Evolutionary conservation across 495 filamentous ascomycete species (phyloP).

Genomic region (Antarctomyces pellizariae): DNA sequence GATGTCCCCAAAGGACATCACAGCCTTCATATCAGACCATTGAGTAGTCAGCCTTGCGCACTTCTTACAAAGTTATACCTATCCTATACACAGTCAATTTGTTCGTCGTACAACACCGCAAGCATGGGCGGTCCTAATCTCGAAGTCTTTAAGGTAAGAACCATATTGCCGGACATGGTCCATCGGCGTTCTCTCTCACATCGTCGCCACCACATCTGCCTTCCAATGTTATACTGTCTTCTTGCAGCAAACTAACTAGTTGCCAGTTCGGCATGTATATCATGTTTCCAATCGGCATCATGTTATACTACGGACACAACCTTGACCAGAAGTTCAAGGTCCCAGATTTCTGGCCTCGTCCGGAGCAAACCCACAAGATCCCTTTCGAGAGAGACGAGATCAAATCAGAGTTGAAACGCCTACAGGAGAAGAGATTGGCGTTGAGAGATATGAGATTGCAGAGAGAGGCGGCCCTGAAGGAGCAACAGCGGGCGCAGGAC

Average conservation of each 20-base stretch:
- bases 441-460: constrained; percentile 34
- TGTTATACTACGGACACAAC: constrained; percentile 99
- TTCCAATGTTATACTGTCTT: not conserved
- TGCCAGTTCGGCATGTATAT: constrained; percentile 88
- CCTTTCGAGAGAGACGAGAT: constrained; percentile 82
- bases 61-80: too few species aligned
- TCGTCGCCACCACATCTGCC: constrained; percentile 3
- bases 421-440: constrained; percentile 37
- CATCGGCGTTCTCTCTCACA: constrained; percentile 1
- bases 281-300: constrained; percentile 93
- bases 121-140: constrained; percentile 70
- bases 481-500: constrained; percentile 10
- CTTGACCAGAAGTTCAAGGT: constrained; percentile 78
- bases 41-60: too few species aligned
- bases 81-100: not conserved
- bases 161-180: constrained; percentile 1
- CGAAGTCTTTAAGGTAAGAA: constrained; percentile 76
- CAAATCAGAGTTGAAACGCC: constrained; percentile 43
- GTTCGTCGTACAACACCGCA: constrained; percentile 9
- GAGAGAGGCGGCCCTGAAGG: constrained; percentile 22
- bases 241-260: constrained; percentile 1
- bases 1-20: too few species aligned
- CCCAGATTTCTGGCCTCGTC: constrained; percentile 80
- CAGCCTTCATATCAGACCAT: too few species aligned
- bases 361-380: constrained; percentile 67